Conservation (phyloP, 2,329 filamentous ascomycete genomes). For the Venturia effusa region DNA sequence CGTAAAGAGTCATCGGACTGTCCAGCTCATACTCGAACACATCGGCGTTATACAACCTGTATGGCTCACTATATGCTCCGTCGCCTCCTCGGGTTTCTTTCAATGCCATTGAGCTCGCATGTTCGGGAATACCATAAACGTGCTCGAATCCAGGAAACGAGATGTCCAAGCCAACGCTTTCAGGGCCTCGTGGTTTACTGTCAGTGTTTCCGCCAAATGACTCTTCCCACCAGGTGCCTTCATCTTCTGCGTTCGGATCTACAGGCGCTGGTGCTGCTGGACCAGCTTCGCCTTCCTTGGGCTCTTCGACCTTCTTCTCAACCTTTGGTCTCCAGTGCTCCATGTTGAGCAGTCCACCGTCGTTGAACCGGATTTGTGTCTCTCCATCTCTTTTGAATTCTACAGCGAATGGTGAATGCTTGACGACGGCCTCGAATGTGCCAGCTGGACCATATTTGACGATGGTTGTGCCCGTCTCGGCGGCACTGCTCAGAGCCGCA, state of each 20-base stretch:
- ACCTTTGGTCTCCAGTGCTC: conserved; percentile 92
- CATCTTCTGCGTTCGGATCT: conserved; percentile 43
- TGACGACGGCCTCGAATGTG: conserved; percentile 73
- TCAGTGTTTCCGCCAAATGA: conserved; percentile 92
- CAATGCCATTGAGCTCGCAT: conserved; percentile 77
- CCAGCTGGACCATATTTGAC: conserved; percentile 69
- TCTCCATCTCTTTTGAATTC: conserved; percentile 77
- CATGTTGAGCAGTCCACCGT: conserved; percentile 79
- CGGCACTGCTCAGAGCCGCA: conserved; percentile 56
- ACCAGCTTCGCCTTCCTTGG: conserved; percentile 42
- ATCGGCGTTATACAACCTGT: conserved; percentile 90
- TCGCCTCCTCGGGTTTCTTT: conserved; percentile 84
- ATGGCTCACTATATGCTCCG: conserved; percentile 78
- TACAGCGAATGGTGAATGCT: conserved; percentile 70
- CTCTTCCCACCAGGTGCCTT: conserved; percentile 97
- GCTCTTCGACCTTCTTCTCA: conserved; percentile 30
- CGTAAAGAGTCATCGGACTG: conserved; percentile 97
- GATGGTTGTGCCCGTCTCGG: conserved; percentile 55
- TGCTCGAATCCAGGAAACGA: conserved; percentile 85
- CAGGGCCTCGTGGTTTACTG: conserved; percentile 85
- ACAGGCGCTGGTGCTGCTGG: conserved; percentile 30
- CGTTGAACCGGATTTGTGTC: conserved; percentile 79
- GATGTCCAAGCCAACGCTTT: conserved; percentile 85
- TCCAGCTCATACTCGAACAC: conserved; percentile 97
- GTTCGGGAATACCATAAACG: conserved; percentile 89